Percentiles rank a stretch among this genome's conserved stretches.
phyloP scores from a whole-genome alignment of 2,329 filamentous ascomycete genomes.

The Venturia carpophila region DNA sequence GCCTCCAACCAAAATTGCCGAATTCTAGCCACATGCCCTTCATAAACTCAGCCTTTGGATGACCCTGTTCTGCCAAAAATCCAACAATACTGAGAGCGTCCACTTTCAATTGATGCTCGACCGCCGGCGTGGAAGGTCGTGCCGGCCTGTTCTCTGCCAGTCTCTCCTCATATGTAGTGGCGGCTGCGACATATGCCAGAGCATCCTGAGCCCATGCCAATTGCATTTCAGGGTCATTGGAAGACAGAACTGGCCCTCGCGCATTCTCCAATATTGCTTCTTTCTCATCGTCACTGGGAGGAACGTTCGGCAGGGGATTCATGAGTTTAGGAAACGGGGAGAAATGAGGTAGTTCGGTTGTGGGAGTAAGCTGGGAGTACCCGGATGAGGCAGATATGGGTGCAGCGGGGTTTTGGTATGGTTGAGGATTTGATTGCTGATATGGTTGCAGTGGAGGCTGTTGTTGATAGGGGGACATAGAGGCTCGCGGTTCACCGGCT shows the following conservation, averaged over 20 bases:
- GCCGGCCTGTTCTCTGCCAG: constrained; percentile 51
- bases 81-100: constrained; percentile 89
- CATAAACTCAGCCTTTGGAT: constrained; percentile 91
- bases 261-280: constrained; percentile 83
- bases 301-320: constrained; percentile 74
- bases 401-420: constrained; percentile 23
- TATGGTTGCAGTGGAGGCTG: constrained; percentile 17
- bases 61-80: constrained; percentile 83
- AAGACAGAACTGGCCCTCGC: constrained; percentile 75
- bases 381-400: constrained; percentile 19
- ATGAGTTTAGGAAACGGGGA: constrained; percentile 85
- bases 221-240: constrained; percentile 93
- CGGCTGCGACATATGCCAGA: constrained; percentile 78
- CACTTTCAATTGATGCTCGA: constrained; percentile 78
- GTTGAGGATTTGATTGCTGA: constrained; percentile 22
- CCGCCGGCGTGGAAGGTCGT: constrained; percentile 70
- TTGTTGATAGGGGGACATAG: constrained; percentile 25
- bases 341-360: constrained; percentile 62
- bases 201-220: constrained; percentile 94
- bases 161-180: constrained; percentile 66
- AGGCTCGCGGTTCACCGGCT: constrained; percentile 45
- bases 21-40: constrained; percentile 96
- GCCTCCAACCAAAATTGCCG: constrained; percentile 82
- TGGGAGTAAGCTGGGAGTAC: constrained; percentile 30
- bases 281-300: constrained; percentile 88